Base-by-base conservation (phyloP, 352 stramenopile genomes). In the Thraustochytrium sp. region DNA sequence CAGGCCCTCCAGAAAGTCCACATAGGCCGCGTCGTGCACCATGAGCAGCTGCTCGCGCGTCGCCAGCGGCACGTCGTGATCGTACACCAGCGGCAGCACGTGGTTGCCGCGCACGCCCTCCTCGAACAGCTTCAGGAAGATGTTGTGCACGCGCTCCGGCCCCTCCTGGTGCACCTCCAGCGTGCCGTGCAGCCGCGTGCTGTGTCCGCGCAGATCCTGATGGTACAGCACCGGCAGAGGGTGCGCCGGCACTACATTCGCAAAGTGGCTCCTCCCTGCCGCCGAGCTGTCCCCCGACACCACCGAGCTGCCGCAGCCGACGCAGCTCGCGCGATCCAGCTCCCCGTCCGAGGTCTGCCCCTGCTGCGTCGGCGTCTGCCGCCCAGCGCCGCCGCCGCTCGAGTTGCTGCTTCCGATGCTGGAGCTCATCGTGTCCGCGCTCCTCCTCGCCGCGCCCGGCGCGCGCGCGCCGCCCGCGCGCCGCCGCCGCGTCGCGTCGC, bases 161-260 rank as follows among this genome's bases (percentile, higher is more conserved):
- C 48, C 31, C 51, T 80, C 68, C 36, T 80, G 68, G 40, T 80
- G 68, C 44, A 80, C 29, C 51, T 80, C 68, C 68, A 64, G 37
- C 53, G 68, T 80, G 4, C 68, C 68, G 48, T 61, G 53, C 44
- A 80, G 53, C 3, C 68, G 68, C 51, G 68, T 80, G 51, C 46
- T 29, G 53, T 80, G 68, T 4, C 68, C 68, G 21, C 68, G 21
- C 18, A 80, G 26, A 42, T 80, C 68, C 53, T 44, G 26, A n/a
- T 80, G 68, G 68, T 65, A 80, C 29, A 80, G 16, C 21, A 80
- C 44, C n/a, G 68, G 68, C 26, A 80, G 29, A 3, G 68, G 68
- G 31, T 54, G 48, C 46, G 26, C 31, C 31, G 44, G 31, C 51
- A 54, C 31, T 18, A 68, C 53, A 26, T 34, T 34, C 31, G 38